These are phyloP conservation scores for Beauveria pseudobassiana DNA, from an alignment of 2,329 filamentous ascomycete species.

Conservation along the genomic window DNA sequence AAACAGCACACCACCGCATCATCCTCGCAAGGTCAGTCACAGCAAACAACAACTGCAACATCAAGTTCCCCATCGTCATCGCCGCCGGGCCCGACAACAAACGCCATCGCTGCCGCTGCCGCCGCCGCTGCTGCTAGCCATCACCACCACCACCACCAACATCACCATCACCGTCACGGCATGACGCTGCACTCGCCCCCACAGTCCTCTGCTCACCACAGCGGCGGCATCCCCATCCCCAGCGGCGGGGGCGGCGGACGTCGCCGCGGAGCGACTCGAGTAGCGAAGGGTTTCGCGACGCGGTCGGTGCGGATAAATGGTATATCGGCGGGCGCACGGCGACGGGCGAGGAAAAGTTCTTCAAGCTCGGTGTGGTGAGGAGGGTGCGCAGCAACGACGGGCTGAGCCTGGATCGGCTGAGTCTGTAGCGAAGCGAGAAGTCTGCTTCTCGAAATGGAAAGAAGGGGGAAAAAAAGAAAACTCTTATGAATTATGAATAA, in stretches of 20 bases:
- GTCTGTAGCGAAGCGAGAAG: conserved; percentile 46
- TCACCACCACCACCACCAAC: conserved; percentile 1
- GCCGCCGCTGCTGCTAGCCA: background rate
- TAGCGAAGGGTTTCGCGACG: conserved; percentile 68
- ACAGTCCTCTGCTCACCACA: background rate
- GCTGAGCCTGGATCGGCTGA: conserved; percentile 66
- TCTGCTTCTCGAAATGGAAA: background rate
- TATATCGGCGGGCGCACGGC: conserved; percentile 74
- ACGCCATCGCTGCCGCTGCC: background rate
- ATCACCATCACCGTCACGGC: conserved; percentile 15
- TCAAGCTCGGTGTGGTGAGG: conserved; percentile 70
- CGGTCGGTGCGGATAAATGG: conserved; percentile 67
- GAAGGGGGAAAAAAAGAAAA: background rate
- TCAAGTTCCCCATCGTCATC: background rate
- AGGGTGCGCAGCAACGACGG: conserved; percentile 66
- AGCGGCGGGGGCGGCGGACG: conserved; percentile 25
- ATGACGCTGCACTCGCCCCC: conserved; percentile 21
- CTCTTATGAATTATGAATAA: background rate
- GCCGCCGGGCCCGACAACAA: background rate
- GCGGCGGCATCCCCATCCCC: conserved; percentile 31
- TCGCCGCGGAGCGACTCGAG: conserved; percentile 65
- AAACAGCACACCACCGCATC: conserved; percentile 9
- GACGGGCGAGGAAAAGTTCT: conserved; percentile 71
- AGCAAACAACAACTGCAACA: conserved; percentile 5
- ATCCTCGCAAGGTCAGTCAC: conserved; percentile 12